These are phyloP conservation scores for Cardamine resedifolia DNA, from an alignment of 345 rosid species.

Conservation along the genomic window DNA sequence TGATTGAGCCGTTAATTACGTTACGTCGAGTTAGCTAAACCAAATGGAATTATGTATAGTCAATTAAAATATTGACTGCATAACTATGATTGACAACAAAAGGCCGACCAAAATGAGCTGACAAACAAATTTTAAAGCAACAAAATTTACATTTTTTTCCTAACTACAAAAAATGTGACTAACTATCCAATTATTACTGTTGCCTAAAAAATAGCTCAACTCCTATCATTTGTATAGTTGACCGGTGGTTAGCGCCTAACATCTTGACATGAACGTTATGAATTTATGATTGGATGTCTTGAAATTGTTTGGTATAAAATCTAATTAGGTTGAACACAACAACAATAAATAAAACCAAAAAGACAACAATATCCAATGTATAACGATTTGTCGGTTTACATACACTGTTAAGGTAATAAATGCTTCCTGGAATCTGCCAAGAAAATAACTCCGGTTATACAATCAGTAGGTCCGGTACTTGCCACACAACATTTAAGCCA, in stretches of 20 bases:
- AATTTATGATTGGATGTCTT: slow-evolving; percentile 22
- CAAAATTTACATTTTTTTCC: background rate
- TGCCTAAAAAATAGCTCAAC: background rate
- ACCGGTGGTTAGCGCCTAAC: slow-evolving; percentile 25
- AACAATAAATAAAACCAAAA: background rate
- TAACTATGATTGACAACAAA: slow-evolving; percentile 29
- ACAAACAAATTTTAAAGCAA: slow-evolving; percentile 9
- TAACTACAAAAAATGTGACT: background rate
- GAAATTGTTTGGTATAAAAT: background rate
- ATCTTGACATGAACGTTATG: slow-evolving; percentile 16
- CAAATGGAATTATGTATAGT: background rate
- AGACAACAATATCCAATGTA: background rate
- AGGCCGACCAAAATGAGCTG: slow-evolving; percentile 35
- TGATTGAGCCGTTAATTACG: slow-evolving; percentile 32
- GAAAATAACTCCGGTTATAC: background rate
- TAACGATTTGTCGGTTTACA: slow-evolving; percentile 6
- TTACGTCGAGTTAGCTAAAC: slow-evolving; percentile 27
- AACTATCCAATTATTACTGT: background rate
- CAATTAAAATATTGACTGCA: slow-evolving; percentile 19
- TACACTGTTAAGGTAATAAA: background rate
- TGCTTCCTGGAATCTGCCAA: background rate
- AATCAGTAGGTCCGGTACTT: background rate
- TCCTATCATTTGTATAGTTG: slow-evolving; percentile 5
- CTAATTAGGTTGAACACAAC: slow-evolving; percentile 6
- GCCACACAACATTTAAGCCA: background rate